These are phyloP conservation scores for Alternaria brassicae DNA, from an alignment of 2,329 filamentous ascomycete species.

Conservation along the genomic window DNA sequence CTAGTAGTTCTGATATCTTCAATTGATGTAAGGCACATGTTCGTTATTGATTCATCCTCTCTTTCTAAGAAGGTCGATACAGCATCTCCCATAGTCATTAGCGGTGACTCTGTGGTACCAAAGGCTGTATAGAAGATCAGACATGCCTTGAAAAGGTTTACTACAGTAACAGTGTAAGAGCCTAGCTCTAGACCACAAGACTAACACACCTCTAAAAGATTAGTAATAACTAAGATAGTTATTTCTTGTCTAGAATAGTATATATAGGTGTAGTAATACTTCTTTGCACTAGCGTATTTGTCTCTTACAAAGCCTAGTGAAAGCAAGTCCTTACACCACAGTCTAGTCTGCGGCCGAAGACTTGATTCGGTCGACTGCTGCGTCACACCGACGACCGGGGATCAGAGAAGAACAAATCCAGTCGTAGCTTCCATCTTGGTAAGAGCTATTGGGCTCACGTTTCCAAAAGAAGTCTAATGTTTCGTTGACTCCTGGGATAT, in stretches of 20 bases:
- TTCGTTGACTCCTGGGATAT: background rate
- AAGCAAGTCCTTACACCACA: no score
- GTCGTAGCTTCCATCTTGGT: background rate
- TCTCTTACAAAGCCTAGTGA: no score
- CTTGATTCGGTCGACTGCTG: background rate
- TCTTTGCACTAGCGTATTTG: no score
- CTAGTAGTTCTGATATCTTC: constrained; percentile 10
- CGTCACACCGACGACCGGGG: background rate
- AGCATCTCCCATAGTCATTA: constrained; percentile 35
- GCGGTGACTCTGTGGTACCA: constrained; percentile 21
- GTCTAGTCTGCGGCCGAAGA: constrained; percentile 18
- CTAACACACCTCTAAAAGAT: no score
- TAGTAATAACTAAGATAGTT: no score
- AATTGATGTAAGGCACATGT: constrained; percentile 23
- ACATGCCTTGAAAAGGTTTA: constrained; percentile 30
- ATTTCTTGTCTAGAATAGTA: no score
- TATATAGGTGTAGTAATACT: no score
- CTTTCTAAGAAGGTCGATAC: constrained; percentile 27
- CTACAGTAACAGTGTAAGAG: no score
- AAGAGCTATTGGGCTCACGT: background rate
- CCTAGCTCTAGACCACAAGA: no score
- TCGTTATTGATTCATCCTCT: constrained; percentile 15
- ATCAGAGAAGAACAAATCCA: background rate
- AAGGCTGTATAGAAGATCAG: constrained; percentile 27
- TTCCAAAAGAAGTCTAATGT: background rate